Evolutionary conservation across 345 rosid genomes (phyloP).

Genomic region (Populus pruinosa): DNA sequence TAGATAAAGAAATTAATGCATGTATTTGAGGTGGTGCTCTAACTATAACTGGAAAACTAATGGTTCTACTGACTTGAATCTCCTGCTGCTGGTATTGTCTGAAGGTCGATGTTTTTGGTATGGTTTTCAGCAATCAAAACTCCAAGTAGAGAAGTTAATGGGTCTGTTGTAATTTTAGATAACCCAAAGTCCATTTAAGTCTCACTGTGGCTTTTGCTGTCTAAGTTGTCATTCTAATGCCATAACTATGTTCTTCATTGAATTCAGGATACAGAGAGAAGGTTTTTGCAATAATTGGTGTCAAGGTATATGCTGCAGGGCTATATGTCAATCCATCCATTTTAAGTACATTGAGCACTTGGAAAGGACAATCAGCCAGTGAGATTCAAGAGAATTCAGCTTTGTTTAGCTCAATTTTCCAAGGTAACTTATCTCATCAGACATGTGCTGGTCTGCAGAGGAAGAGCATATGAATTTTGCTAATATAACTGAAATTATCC

Average conservation of each 20-base stretch:
- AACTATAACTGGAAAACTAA: neutral
- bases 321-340: conserved; percentile 53
- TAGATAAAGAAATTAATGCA: neutral
- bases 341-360: conserved; percentile 34
- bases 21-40: neutral
- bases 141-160: neutral
- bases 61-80: neutral
- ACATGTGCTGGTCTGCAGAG: neutral
- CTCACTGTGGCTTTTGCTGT: neutral
- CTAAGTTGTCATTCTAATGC: neutral
- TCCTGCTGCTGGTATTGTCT: neutral
- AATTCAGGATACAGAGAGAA: conserved; percentile 83
- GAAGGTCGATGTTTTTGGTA: neutral
- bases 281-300: conserved; percentile 75
- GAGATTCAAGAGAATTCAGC: conserved; percentile 53
- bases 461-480: conserved; percentile 1
- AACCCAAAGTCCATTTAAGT: neutral
- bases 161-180: neutral
- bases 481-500: neutral
- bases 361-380: conserved; percentile 55
- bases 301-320: conserved; percentile 88
- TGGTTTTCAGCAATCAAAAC: neutral
- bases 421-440: conserved; percentile 39
- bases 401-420: conserved; percentile 47
- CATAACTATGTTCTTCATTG: neutral